phyloP scores from a whole-genome alignment of 805 yeast species.

The Saturnispora gosingensis region DNA sequence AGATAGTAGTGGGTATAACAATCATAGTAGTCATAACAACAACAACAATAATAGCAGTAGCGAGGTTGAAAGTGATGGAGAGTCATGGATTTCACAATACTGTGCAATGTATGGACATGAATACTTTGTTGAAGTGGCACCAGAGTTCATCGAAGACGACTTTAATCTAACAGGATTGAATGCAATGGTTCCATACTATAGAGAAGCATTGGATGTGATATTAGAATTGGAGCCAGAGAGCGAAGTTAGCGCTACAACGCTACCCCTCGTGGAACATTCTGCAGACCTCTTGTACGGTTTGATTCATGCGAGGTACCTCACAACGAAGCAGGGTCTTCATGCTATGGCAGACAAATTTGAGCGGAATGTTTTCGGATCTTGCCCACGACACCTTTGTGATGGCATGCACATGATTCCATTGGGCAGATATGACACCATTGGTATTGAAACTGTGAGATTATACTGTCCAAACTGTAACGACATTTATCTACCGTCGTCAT shows the following conservation, averaged over 20 bases:
- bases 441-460: constrained; percentile 82
- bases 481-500: constrained; percentile 76
- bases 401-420: constrained; percentile 86
- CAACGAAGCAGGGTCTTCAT: constrained; percentile 82
- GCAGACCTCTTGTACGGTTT: constrained; percentile 91
- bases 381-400: constrained; percentile 85
- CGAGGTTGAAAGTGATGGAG: constrained; percentile 33
- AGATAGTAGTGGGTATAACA: neutral
- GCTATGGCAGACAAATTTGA: constrained; percentile 93
- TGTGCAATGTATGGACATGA: constrained; percentile 78
- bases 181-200: constrained; percentile 77
- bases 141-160: constrained; percentile 92
- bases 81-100: constrained; percentile 75
- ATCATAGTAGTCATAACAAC: neutral
- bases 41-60: neutral
- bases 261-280: constrained; percentile 69
- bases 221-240: constrained; percentile 44
- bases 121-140: constrained; percentile 84
- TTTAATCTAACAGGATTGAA: constrained; percentile 88
- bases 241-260: constrained; percentile 62
- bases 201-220: constrained; percentile 86
- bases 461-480: constrained; percentile 95
- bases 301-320: constrained; percentile 85
- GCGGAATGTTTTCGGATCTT: constrained; percentile 77
- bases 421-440: constrained; percentile 85